Conservation (phyloP, 345 rosid genomes). For the Heritiera fomes region DNA sequence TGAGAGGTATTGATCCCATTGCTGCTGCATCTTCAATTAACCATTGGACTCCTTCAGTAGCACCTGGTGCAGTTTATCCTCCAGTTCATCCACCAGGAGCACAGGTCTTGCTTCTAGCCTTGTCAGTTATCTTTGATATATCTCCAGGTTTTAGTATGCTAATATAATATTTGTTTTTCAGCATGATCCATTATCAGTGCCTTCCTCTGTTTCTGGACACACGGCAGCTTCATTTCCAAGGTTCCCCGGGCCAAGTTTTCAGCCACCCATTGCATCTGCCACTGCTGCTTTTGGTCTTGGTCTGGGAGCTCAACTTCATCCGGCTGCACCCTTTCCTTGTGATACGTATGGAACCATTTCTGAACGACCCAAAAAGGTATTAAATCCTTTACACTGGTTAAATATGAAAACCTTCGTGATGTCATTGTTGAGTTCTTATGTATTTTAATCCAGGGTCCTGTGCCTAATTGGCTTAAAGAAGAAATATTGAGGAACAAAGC, state of each 20-base stretch:
- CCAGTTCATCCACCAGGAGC: slow-evolving; percentile 50
- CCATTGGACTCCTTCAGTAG: slow-evolving; percentile 57
- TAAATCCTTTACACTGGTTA: slow-evolving; percentile 18
- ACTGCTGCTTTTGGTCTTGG: slow-evolving; percentile 55
- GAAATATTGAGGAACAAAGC: slow-evolving; percentile 88
- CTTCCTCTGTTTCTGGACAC: slow-evolving; percentile 62
- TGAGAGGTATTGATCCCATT: slow-evolving; percentile 38
- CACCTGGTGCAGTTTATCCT: slow-evolving; percentile 57
- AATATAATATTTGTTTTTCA: slow-evolving; percentile 38
- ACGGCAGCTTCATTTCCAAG: slow-evolving; percentile 65
- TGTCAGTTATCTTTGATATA: slow-evolving; percentile 15
- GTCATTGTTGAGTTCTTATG: slow-evolving; percentile 27
- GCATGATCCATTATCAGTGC: slow-evolving; percentile 61
- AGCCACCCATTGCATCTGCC: slow-evolving; percentile 51
- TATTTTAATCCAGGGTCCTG: slow-evolving; percentile 61
- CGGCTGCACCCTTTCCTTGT: slow-evolving; percentile 57
- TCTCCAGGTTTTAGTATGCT: slow-evolving; percentile 16
- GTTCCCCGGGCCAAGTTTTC: slow-evolving; percentile 63
- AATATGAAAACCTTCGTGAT: slow-evolving; percentile 7
- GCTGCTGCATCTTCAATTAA: slow-evolving; percentile 25
- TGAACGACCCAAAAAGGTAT: slow-evolving; percentile 87
- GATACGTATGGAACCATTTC: slow-evolving; percentile 66
- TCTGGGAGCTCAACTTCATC: slow-evolving; percentile 57
- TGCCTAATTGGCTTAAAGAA: slow-evolving; percentile 98
- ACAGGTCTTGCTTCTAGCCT: slow-evolving; percentile 48